Evolutionary conservation across 2,329 filamentous ascomycete genomes (phyloP).

Genomic region (Colletotrichum tanaceti): DNA sequence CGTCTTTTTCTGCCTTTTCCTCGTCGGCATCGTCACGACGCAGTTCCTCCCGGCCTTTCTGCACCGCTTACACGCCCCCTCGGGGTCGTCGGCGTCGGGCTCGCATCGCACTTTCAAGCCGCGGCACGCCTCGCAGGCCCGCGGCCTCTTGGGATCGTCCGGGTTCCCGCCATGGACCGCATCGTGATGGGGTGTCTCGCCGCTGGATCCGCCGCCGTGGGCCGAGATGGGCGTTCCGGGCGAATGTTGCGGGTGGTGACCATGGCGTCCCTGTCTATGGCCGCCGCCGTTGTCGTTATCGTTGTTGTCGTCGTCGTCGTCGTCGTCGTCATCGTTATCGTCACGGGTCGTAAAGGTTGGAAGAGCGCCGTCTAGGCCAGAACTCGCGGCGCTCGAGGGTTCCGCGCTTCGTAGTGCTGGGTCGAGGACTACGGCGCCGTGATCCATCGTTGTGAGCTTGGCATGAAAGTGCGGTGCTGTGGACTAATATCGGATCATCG

Average conservation of each 20-base stretch:
- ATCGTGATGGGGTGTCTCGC: conserved; percentile 33
- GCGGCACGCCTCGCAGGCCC: conserved; percentile 81
- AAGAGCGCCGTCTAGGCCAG: background rate
- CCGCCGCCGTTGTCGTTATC: background rate
- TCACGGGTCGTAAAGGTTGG: conserved; percentile 5
- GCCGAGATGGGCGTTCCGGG: conserved; percentile 31
- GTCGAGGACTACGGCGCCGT: conserved; percentile 35
- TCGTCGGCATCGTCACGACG: conserved; percentile 77
- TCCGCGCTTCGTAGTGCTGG: conserved; percentile 35
- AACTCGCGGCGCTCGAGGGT: conserved; percentile 6
- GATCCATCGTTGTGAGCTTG: conserved; percentile 29
- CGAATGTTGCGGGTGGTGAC: conserved; percentile 9
- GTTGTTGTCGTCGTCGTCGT: background rate
- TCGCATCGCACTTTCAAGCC: conserved; percentile 88
- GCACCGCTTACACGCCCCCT: conserved; percentile 79
- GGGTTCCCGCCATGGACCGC: conserved; percentile 39
- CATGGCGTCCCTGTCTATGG: conserved; percentile 17
- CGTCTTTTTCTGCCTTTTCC: conserved; percentile 91
- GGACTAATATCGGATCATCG: conserved; percentile 34
- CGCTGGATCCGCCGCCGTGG: conserved; percentile 23
- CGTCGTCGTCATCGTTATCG: conserved; percentile 8
- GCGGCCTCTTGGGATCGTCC: conserved; percentile 71
- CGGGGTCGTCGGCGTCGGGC: conserved; percentile 70
- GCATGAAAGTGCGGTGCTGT: conserved; percentile 16
- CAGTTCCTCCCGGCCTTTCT: conserved; percentile 83